Base-by-base conservation (phyloP, 192 early-diverging fungal genomes). In the Coemansia sp. region DNA sequence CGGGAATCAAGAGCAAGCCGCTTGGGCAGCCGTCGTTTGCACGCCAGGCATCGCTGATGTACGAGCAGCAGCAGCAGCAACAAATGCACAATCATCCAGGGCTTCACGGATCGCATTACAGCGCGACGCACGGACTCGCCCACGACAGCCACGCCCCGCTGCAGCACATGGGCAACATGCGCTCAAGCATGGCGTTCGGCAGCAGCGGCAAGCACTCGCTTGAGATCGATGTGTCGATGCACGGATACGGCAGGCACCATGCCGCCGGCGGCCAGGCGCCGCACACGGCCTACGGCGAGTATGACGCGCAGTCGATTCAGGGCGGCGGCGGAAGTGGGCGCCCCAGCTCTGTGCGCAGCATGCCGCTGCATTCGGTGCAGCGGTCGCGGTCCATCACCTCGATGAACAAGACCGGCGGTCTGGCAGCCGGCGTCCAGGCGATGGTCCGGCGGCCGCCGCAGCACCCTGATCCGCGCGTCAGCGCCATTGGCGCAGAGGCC, bases 21-120 rank as follows among this genome's bases (percentile, higher is more conserved):
- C 77, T 85, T 45, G 79, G 79, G 0, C 84, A 85, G 80, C 84
- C 84, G 16, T 32, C 65, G 9, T 84, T 84, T 79, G 81, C 81
- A 19, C 77, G 81, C 32, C 80, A 76, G 56, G 67, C 69, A 11
- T 53, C 21, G 6, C 9, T 74, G 7, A 58, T 56, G 68, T 54
- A 66, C 23, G 50, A 75, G 59, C 59, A 57, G 56, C 32, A 47
- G 56, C 63, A 41, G 60, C 53, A 63, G 57, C 21, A 21, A 21
- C 21, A 21, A 21, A 54, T 62, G 39, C 39, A 60, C 40, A 45
- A 61, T 10, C 44, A 21, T 39, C 37, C 12, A 13, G 49, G 15
- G 26, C 19, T 61, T 9, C 57, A 50, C 45, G 19, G 49, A 39
- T 56, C 74, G 5, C 66, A 79, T 9, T 68, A 74, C 18, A 74